Percentiles rank a stretch among this genome's conserved stretches.
phyloP scores from a whole-genome alignment of 2,329 filamentous ascomycete species.

The Calonectria pseudoreteaudii region DNA sequence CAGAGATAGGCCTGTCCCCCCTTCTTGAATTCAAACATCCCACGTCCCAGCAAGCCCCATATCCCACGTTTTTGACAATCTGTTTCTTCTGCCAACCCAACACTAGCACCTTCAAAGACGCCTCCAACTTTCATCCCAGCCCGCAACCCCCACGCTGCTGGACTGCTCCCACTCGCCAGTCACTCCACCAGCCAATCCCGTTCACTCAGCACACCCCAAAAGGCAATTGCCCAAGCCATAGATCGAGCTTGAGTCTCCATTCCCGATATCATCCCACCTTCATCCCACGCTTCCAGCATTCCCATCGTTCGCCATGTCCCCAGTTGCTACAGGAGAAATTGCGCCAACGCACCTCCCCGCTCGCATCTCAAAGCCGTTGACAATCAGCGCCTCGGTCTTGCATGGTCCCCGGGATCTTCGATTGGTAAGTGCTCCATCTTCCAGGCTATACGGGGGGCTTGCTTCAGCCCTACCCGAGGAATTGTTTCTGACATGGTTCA shows the following conservation, averaged over 20 bases:
- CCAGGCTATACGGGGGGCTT: conserved; percentile 16
- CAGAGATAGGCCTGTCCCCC: conserved; percentile 29
- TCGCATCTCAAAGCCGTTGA: conserved; percentile 54
- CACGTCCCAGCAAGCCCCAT: conserved; percentile 25
- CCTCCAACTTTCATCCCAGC: conserved; percentile 40
- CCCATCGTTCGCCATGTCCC: conserved; percentile 56
- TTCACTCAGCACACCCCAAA: conserved; percentile 42
- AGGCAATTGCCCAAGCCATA: conserved; percentile 48
- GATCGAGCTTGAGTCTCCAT: conserved; percentile 41
- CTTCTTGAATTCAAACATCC: conserved; percentile 29
- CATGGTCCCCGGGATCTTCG: conserved; percentile 68
- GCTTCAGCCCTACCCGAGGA: conserved; percentile 38
- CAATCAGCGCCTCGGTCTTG: conserved; percentile 66
- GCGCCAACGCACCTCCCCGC: conserved; percentile 58
- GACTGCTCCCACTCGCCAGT: conserved; percentile 41
- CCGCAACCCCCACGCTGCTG: conserved; percentile 42
- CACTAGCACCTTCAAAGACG: conserved; percentile 32
- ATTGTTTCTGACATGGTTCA: conserved; percentile 27
- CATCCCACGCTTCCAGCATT: conserved; percentile 69
- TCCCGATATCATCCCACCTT: conserved; percentile 56
- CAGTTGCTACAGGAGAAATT: conserved; percentile 59
- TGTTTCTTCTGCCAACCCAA: conserved; percentile 31
- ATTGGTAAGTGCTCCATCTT: conserved; percentile 58
- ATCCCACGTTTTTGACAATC: conserved; percentile 27
- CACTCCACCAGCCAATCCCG: conserved; percentile 45